These are phyloP conservation scores for Euphorbia pulcherrima DNA, from an alignment of 345 rosid genomes.

Conservation along the genomic window DNA sequence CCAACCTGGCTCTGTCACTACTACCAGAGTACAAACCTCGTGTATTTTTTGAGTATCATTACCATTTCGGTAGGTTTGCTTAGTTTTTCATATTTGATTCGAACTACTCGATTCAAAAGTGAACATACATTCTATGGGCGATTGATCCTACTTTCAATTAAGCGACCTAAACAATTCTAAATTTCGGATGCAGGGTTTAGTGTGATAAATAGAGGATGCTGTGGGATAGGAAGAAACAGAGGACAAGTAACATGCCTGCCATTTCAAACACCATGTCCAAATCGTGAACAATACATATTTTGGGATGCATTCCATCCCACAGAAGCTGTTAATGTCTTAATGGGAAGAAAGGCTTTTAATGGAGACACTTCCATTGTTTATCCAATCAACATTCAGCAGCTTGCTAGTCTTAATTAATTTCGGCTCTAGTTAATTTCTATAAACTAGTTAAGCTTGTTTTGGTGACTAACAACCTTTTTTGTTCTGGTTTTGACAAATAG, in stretches of 20 bases:
- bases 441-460: not conserved
- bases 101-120: too few relatives aligned
- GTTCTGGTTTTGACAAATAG: not conserved
- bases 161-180: too few relatives aligned
- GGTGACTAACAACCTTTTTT: not conserved
- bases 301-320: constrained; percentile 99
- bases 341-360: constrained; percentile 68
- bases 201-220: constrained; percentile 71
- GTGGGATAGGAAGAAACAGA: constrained; percentile 82
- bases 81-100: too few relatives aligned
- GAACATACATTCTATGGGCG: too few relatives aligned
- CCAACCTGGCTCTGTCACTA: too few relatives aligned
- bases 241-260: constrained; percentile 96
- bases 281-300: constrained; percentile 66
- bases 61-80: too few relatives aligned
- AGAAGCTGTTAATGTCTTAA: constrained; percentile 72
- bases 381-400: constrained; percentile 75
- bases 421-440: not conserved
- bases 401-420: constrained; percentile 47
- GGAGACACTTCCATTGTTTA: constrained; percentile 54
- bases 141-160: too few relatives aligned
- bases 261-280: constrained; percentile 72
- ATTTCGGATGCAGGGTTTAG: constrained; percentile 49
- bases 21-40: too few relatives aligned
- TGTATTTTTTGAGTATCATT: too few relatives aligned